Evolutionary conservation across 768 basidiomycete species (phyloP), one percentile per base, ranked within the genome.

Genomic region (Lepiota venenata): DNA sequence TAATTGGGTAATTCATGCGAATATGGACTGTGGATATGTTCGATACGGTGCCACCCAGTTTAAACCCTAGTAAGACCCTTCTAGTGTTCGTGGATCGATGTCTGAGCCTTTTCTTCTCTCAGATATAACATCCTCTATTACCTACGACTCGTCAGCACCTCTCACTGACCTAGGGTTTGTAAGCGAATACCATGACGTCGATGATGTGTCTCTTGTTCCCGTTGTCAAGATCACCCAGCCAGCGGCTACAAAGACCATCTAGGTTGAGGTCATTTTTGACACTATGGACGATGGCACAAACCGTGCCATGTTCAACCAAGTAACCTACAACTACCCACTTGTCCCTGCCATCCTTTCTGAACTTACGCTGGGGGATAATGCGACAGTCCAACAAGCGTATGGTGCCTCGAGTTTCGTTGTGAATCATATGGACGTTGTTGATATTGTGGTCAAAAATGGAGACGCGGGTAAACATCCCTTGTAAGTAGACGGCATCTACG

Each of bases 21-120:
- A 94, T 74, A 91, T 98, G 82, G 91, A 95, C 65, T n/a, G 80
- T 80, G 0, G 74, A 73, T 57, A 96, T 95, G 93, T 98, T 97
- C 68, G 96, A 98, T 67, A 74, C 60, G 12, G 65, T 94, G 12
- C 93, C 96, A 0, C 73, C 76, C 21, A 69, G 75, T 10, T 76
- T 98, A 21, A 81, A 87, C 59, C 80, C 89, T 0, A 97, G 91
- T 90, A 56, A 40, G 85, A 72, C 3, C 22, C 27, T 9, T 54
- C 27, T 37, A 35, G 15, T 29, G 7, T 16, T 42, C 47, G 4
- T 52, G 12, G 16, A 16, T 46, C 15, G 16, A 36, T 29, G 3
- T 18, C 16, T 29, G 39, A 40, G 21, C 18, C 45, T 35, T 27
- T 14, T 46, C 25, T 8, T 15, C 21, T 35, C 25, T 4, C 50